A percentile compares a stretch with the other conserved stretches of the same genome.
Conservation (phyloP, 495 filamentous ascomycete genomes). For the Bombardia bombarda region DNA sequence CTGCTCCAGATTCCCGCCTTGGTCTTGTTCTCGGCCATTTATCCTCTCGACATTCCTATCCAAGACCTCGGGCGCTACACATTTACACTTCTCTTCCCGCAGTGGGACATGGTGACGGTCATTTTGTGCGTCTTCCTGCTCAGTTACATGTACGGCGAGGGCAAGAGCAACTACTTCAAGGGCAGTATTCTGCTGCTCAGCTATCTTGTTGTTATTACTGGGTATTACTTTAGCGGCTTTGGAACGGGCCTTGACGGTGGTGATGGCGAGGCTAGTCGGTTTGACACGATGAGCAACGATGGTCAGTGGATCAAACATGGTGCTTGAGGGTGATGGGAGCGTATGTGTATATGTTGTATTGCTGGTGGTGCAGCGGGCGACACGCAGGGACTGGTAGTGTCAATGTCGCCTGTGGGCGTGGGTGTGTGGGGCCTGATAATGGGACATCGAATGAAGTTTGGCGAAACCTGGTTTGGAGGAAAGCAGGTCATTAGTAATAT, state of each 20-base stretch:
- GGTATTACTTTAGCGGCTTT: slow-evolving; percentile 82
- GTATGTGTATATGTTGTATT: too few species aligned
- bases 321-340: too few species aligned
- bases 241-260: slow-evolving; percentile 51
- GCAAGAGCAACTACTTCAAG: slow-evolving; percentile 91
- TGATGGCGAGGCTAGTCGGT: slow-evolving; percentile 54
- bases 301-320: slow-evolving; percentile 38
- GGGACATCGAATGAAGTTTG: too few species aligned
- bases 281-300: slow-evolving; percentile 55
- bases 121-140: slow-evolving; percentile 96
- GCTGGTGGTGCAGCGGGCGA: too few species aligned
- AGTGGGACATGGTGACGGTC: slow-evolving; percentile 98
- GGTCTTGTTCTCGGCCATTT: slow-evolving; percentile 76
- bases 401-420: too few species aligned
- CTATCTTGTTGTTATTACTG: slow-evolving; percentile 85
- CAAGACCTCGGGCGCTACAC: slow-evolving; percentile 63
- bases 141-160: slow-evolving; percentile 96
- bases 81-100: slow-evolving; percentile 93
- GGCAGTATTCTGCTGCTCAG: slow-evolving; percentile 90
- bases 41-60: slow-evolving; percentile 26
- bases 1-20: slow-evolving; percentile 93
- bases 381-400: too few species aligned
- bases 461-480: too few species aligned
- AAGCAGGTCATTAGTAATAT: too few species aligned
- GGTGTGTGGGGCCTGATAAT: too few species aligned